Evolutionary conservation across 2,329 filamentous ascomycete species (phyloP).

Genomic region (Fusarium proliferatum): DNA sequence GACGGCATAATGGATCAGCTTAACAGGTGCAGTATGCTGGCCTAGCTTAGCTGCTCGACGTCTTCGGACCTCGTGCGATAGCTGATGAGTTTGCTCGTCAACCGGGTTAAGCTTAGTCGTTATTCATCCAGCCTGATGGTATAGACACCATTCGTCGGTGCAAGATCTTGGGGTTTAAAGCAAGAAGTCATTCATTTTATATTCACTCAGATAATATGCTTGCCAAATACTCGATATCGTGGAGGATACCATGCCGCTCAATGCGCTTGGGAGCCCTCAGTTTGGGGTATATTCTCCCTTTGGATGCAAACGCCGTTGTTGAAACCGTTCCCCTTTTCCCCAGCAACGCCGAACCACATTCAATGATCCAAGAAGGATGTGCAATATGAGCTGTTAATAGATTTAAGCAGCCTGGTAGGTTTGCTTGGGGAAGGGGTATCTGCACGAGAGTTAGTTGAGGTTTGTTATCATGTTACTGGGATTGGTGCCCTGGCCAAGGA

Average conservation of each 20-base stretch:
- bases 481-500: slow-evolving; percentile 26
- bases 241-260: slow-evolving; percentile 54
- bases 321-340: slow-evolving; percentile 60
- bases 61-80: slow-evolving; percentile 17
- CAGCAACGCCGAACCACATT: slow-evolving; percentile 57
- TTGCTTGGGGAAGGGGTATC: slow-evolving; percentile 86
- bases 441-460: slow-evolving; percentile 51
- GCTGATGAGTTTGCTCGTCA: slow-evolving; percentile 15
- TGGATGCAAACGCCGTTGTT: slow-evolving; percentile 63
- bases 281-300: slow-evolving; percentile 44
- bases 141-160: slow-evolving; percentile 22
- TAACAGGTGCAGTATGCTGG: slow-evolving; percentile 6
- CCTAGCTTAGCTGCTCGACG: slow-evolving; percentile 10
- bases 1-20: slow-evolving; percentile 5
- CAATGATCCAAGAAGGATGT: slow-evolving; percentile 40
- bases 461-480: slow-evolving; percentile 12
- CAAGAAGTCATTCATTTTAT: slow-evolving; percentile 44
- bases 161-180: slow-evolving; percentile 36
- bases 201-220: slow-evolving; percentile 44
- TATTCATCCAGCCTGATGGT: slow-evolving; percentile 8
- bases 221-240: slow-evolving; percentile 52
- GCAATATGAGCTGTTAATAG: slow-evolving; percentile 41
- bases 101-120: not conserved
- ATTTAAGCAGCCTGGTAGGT: slow-evolving; percentile 67
- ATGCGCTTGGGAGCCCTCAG: slow-evolving; percentile 49